Evolutionary conservation across 257 asterid species (phyloP).

Genomic region (Primulina tabacum): DNA sequence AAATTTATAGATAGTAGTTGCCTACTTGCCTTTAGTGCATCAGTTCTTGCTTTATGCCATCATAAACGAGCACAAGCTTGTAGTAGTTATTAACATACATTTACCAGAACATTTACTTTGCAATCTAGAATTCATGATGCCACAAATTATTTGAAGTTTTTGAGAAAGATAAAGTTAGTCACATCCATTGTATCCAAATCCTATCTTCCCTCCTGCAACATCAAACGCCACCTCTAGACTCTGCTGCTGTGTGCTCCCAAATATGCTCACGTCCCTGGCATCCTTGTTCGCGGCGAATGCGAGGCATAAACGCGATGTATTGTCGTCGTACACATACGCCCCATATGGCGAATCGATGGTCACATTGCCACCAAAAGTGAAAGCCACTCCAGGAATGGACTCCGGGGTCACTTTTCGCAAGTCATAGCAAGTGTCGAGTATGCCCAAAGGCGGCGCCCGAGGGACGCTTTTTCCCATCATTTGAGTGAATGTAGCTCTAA

Average conservation of each 20-base stretch:
- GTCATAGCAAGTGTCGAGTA: slow-evolving; percentile 69
- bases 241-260: neutral
- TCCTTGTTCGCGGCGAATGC: neutral
- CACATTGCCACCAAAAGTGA: neutral
- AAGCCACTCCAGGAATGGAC: slow-evolving; percentile 29
- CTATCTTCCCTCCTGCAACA: no score
- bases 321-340: no score
- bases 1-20: no score
- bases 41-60: no score
- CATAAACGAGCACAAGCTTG: no score
- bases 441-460: slow-evolving; percentile 43
- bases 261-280: neutral
- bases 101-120: no score
- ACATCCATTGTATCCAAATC: no score
- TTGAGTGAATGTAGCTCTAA: slow-evolving; percentile 43
- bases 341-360: neutral
- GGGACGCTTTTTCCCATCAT: slow-evolving; percentile 41
- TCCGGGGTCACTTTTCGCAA: slow-evolving; percentile 24
- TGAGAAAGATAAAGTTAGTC: neutral
- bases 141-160: neutral
- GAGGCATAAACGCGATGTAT: neutral
- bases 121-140: no score
- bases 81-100: no score
- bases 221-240: neutral
- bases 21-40: no score